These are phyloP conservation scores for Aspergillus caelatus DNA, from an alignment of 2,329 filamentous ascomycete species.

Conservation along the genomic window DNA sequence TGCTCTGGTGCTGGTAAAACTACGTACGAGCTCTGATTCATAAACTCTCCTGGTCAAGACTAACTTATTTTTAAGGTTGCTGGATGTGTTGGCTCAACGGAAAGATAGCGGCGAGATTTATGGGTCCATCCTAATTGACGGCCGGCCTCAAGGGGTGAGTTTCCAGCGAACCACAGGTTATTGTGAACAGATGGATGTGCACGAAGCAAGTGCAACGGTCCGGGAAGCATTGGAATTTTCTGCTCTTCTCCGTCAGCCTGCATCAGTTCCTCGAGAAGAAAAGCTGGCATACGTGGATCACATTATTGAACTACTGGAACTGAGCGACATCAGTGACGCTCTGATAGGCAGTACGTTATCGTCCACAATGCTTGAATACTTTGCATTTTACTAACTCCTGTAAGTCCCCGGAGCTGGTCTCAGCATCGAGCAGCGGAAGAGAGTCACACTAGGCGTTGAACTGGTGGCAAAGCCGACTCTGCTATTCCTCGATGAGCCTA, in stretches of 20 bases:
- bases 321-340: constrained; percentile 64
- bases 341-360: constrained; percentile 55
- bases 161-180: constrained; percentile 57
- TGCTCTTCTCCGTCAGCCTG: constrained; percentile 62
- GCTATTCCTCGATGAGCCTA: constrained; percentile 64
- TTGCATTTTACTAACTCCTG: background rate
- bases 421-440: constrained; percentile 67
- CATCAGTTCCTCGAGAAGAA: constrained; percentile 56
- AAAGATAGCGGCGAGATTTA: constrained; percentile 47
- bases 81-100: constrained; percentile 48
- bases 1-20: constrained; percentile 71
- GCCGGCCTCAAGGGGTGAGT: constrained; percentile 43
- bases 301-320: constrained; percentile 67
- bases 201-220: constrained; percentile 65
- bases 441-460: constrained; percentile 63
- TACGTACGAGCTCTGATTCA: constrained; percentile 29
- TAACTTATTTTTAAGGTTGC: constrained; percentile 32
- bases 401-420: constrained; percentile 58
- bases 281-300: constrained; percentile 68
- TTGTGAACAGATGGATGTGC: constrained; percentile 66
- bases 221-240: constrained; percentile 67
- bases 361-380: background rate
- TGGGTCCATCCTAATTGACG: constrained; percentile 48
- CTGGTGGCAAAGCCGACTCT: constrained; percentile 63
- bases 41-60: background rate